Conservation (phyloP, 2,329 filamentous ascomycete species). For the Bisporella sp. region DNA sequence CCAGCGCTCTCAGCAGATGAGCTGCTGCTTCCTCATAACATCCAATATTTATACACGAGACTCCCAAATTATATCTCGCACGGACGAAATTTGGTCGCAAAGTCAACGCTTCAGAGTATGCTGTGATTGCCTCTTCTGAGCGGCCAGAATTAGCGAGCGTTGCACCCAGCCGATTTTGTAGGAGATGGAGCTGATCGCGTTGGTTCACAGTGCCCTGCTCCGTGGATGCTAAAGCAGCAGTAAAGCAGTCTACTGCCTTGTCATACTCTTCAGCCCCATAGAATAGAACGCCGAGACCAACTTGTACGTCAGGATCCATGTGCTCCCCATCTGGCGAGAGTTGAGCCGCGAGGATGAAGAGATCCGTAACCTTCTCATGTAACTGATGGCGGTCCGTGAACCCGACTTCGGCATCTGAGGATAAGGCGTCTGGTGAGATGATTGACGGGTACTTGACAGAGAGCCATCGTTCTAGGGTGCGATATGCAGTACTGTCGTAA, state of each 20-base stretch:
- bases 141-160: constrained; percentile 93
- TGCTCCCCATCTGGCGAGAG: constrained; percentile 85
- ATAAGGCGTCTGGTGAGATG: constrained; percentile 60
- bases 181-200: constrained; percentile 78
- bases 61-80: constrained; percentile 92
- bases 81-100: constrained; percentile 95
- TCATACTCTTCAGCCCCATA: constrained; percentile 97
- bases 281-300: constrained; percentile 92
- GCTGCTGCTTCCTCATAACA: constrained; percentile 90
- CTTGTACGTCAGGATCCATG: constrained; percentile 98
- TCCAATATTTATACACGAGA: constrained; percentile 95
- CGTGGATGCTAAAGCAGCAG: constrained; percentile 77
- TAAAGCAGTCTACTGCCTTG: constrained; percentile 98
- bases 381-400: constrained; percentile 89
- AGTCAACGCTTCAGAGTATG: constrained; percentile 86
- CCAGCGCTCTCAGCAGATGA: constrained; percentile 83
- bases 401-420: constrained; percentile 73
- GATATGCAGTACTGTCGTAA: constrained; percentile 94
- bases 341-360: constrained; percentile 89
- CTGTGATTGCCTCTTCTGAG: constrained; percentile 91
- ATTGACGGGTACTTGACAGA: constrained; percentile 89
- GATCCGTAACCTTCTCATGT: constrained; percentile 81
- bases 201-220: constrained; percentile 81
- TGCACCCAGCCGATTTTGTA: constrained; percentile 95
- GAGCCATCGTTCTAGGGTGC: constrained; percentile 93